Conservation (phyloP, 148 eudicot genomes). For the Polygonum aviculare region DNA sequence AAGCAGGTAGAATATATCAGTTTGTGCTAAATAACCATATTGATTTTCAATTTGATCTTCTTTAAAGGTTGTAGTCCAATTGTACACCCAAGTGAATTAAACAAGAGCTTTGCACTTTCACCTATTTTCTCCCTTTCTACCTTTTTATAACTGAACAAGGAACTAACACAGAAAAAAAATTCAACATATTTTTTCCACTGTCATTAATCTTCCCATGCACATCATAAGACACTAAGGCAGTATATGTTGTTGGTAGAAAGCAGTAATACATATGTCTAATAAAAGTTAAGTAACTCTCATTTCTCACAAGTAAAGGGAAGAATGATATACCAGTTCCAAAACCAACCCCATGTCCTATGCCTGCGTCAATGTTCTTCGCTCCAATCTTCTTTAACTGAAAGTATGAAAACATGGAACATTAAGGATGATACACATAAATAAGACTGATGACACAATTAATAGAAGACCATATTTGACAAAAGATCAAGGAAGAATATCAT, state of each 20-base stretch:
- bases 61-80: background rate
- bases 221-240: background rate
- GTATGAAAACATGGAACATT: background rate
- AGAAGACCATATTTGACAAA: background rate
- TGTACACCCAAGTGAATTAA: background rate
- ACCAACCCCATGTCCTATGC: conserved; percentile 93
- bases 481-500: background rate
- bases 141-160: background rate
- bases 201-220: background rate
- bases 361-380: conserved; percentile 71
- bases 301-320: background rate
- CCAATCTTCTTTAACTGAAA: conserved; percentile 69
- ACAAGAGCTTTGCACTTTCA: background rate
- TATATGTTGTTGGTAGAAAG: background rate
- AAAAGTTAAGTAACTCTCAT: background rate
- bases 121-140: background rate
- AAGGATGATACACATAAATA: background rate
- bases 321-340: conserved; percentile 69
- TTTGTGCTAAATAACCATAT: background rate
- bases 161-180: background rate
- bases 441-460: background rate
- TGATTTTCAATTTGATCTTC: background rate
- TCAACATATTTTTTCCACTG: background rate
- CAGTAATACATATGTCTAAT: background rate
- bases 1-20: background rate